These are phyloP conservation scores for Elongisporangium senticosum DNA, from an alignment of 352 stramenopile genomes.

Conservation along the genomic window DNA sequence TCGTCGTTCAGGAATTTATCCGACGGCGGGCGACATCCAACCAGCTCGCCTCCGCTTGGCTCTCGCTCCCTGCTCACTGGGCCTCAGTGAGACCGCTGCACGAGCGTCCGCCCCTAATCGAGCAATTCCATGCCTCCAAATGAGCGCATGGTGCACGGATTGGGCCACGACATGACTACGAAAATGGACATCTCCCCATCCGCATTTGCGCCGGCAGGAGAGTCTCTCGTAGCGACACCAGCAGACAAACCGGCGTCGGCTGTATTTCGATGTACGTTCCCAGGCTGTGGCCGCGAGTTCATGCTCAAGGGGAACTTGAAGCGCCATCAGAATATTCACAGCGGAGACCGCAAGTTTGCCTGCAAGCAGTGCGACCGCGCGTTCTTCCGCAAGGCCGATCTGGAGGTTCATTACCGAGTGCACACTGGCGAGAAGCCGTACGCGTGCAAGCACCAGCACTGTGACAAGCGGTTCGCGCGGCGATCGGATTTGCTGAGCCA, in stretches of 20 bases:
- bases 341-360: slow-evolving; percentile 48
- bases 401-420: slow-evolving; percentile 68
- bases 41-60: background rate
- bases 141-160: background rate
- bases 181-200: background rate
- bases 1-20: background rate
- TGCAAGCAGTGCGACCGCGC: slow-evolving; percentile 54
- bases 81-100: background rate
- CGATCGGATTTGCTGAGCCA: slow-evolving; percentile 72
- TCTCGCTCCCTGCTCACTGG: background rate
- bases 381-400: slow-evolving; percentile 71
- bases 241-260: background rate
- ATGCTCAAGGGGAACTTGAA: slow-evolving; percentile 67
- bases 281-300: slow-evolving; percentile 47
- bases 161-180: background rate
- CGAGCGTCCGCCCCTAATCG: background rate
- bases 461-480: slow-evolving; percentile 57
- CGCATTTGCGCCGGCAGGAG: background rate
- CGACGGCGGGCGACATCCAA: background rate
- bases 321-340: slow-evolving; percentile 52
- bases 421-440: slow-evolving; percentile 80
- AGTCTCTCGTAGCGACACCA: background rate
- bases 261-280: slow-evolving; percentile 44
- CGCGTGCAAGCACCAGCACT: slow-evolving; percentile 41
- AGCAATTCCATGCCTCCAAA: background rate